A percentile compares a stretch with the other conserved stretches of the same genome.
Conservation (phyloP, 2,329 filamentous ascomycete species). For the Aspergillus pseudoglaucus region DNA sequence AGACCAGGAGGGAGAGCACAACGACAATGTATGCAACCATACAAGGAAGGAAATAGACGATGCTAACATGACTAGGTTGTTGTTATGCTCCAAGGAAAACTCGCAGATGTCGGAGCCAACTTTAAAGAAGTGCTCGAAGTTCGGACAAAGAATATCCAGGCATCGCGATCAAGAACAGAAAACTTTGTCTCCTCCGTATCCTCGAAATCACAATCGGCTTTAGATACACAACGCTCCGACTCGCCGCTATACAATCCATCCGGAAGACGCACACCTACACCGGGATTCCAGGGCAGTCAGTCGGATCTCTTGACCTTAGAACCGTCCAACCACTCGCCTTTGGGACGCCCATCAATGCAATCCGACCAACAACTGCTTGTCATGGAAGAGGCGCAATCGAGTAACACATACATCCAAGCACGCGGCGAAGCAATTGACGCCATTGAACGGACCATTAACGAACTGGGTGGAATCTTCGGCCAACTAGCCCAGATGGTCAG, state of each 20-base stretch:
- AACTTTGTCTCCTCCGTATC: conserved; percentile 93
- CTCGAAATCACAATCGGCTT: conserved; percentile 60
- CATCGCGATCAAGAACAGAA: conserved; percentile 82
- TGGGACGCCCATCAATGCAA: conserved; percentile 46
- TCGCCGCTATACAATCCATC: conserved; percentile 83
- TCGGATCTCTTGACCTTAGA: conserved; percentile 76
- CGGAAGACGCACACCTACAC: conserved; percentile 58
- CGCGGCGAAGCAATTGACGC: conserved; percentile 93
- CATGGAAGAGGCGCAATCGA: conserved; percentile 85
- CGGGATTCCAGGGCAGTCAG: conserved; percentile 42
- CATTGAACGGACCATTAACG: conserved; percentile 90
- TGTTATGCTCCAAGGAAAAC: conserved; percentile 79
- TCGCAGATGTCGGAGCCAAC: conserved; percentile 86
- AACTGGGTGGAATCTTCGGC: conserved; percentile 86
- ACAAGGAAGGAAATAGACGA: conserved; percentile 4
- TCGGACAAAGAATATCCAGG: conserved; percentile 95
- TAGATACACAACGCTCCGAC: conserved; percentile 64
- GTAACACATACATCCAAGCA: conserved; percentile 86
- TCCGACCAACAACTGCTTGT: conserved; percentile 82
- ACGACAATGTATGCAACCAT: conserved; percentile 67
- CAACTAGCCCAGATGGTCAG: conserved; percentile 95
- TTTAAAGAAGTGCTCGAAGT: conserved; percentile 98
- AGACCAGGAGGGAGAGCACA: conserved; percentile 88
- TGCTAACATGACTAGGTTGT: conserved; percentile 50
- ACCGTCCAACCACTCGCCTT: conserved; percentile 50